Base-by-base conservation (phyloP, 2,329 filamentous ascomycete species). In the Plectosphaerella cucumerina region DNA sequence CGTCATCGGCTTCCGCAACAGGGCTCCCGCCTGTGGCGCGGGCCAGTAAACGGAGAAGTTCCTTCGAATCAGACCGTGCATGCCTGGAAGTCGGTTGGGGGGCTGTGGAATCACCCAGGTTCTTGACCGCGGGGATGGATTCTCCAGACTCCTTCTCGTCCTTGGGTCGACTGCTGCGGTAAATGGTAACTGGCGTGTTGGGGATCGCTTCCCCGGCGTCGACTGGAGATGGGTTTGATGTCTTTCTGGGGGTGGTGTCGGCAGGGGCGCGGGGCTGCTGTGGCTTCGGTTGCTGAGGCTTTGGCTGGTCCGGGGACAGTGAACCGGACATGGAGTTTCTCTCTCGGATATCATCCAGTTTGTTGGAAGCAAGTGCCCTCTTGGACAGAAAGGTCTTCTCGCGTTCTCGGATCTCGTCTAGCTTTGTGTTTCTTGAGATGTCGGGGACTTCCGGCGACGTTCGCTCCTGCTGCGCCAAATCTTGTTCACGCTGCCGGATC, bases 281-380 rank as follows among this genome's bases (percentile, higher is more conserved):
- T 10, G 26, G 26, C 26, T 44, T 45, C 44, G 47, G 35, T 11
- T 59, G 50, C 26, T 31, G 26, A 31, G 26, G 26, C 26, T 44
- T 45, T 46, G 47, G 35, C 12, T 59, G 50, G 45, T 75, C 72
- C 14, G 75, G 72, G 1, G 73, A 76, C 6, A 69, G 61, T 10
- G 73, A 73, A 46, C 69, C 65, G 8, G 71, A 70, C 55, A 69
- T 66, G 34, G 73, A 70, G 58, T 82, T 80, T 51, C 65, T 69
- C 49, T 78, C 74, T 37, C 73, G 70, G 50, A 81, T 80, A 60
- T 81, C 78, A 33, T 76, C 77, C 3, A 83, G 63, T 31, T 72
- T 70, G 49, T 74, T 73, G 6, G 71, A 70, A n/a, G 78, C 73
- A 15, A 78, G 61, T 2, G 72, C 72, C 48, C 73, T 69, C 50